A percentile compares a stretch with the other conserved stretches of the same genome.
Evolutionary conservation across 345 rosid genomes (phyloP).

Genomic region (Ricinus communis): DNA sequence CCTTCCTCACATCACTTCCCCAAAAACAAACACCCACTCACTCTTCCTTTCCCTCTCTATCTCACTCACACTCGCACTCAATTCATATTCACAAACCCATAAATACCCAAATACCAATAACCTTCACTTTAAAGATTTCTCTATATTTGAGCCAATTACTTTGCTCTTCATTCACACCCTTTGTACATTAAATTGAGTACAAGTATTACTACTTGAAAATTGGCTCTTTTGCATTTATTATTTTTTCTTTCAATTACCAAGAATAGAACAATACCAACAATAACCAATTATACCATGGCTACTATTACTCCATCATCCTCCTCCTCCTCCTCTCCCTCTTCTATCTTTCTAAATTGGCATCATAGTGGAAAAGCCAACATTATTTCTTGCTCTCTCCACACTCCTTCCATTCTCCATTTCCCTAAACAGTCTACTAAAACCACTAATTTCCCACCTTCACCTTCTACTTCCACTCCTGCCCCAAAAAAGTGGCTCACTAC

Average conservation of each 20-base stretch:
- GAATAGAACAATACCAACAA: too few species aligned
- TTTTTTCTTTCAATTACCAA: too few species aligned
- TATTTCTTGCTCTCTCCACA: conserved; percentile 44
- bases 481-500: conserved; percentile 8
- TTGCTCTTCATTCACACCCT: not conserved
- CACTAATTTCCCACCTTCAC: conserved; percentile 19
- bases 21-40: too few species aligned
- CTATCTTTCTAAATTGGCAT: conserved; percentile 5
- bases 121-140: not conserved
- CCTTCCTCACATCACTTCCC: not conserved
- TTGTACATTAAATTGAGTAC: too few species aligned
- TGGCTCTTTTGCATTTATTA: too few species aligned
- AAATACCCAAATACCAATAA: not conserved
- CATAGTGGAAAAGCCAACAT: conserved; percentile 28
- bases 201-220: too few species aligned
- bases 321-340: not conserved
- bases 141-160: not conserved
- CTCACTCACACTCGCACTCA: not conserved
- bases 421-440: conserved; percentile 41
- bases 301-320: conserved; percentile 33
- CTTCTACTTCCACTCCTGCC: conserved; percentile 24
- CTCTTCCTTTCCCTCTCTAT: too few species aligned
- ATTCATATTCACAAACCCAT: not conserved
- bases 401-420: conserved; percentile 55
- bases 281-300: conserved; percentile 38